phyloP scores from a whole-genome alignment of 2,329 filamentous ascomycete species.

The Arthrobotrys entomopaga region DNA sequence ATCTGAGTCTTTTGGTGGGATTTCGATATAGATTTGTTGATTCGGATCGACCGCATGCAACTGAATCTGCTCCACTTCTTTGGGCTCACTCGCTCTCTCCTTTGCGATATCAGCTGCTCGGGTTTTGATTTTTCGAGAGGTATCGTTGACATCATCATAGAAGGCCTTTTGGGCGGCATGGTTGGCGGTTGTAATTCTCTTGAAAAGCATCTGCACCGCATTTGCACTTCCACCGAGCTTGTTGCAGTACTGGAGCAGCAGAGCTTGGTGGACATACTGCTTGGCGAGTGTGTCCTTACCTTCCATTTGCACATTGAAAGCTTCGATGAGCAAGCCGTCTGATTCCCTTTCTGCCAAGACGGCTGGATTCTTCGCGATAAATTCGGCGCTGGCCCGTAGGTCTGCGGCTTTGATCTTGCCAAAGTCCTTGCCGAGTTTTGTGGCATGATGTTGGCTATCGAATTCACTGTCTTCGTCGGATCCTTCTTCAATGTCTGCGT shows the following conservation, averaged over 20 bases:
- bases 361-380: constrained; percentile 79
- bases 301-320: constrained; percentile 86
- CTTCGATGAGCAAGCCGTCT: constrained; percentile 88
- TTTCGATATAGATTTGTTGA: constrained; percentile 87
- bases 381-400: constrained; percentile 77
- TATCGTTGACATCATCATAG: constrained; percentile 88
- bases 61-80: constrained; percentile 90
- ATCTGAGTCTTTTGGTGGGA: constrained; percentile 75
- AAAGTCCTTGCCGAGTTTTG: constrained; percentile 81
- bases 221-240: constrained; percentile 78
- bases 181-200: constrained; percentile 84
- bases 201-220: constrained; percentile 92
- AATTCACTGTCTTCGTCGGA: constrained; percentile 69
- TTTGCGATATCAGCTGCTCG: constrained; percentile 78
- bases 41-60: constrained; percentile 94
- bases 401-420: constrained; percentile 79
- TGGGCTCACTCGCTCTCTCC: constrained; percentile 67
- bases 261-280: constrained; percentile 90
- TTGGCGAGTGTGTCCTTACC: constrained; percentile 78
- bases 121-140: constrained; percentile 81
- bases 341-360: constrained; percentile 87
- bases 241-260: constrained; percentile 93
- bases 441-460: constrained; percentile 79
- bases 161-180: constrained; percentile 93
- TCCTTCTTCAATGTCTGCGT: constrained; percentile 71